Percentiles rank a stretch among this genome's conserved stretches.
Conservation (phyloP, 2,329 filamentous ascomycete species). For the Ilyonectria destructans region DNA sequence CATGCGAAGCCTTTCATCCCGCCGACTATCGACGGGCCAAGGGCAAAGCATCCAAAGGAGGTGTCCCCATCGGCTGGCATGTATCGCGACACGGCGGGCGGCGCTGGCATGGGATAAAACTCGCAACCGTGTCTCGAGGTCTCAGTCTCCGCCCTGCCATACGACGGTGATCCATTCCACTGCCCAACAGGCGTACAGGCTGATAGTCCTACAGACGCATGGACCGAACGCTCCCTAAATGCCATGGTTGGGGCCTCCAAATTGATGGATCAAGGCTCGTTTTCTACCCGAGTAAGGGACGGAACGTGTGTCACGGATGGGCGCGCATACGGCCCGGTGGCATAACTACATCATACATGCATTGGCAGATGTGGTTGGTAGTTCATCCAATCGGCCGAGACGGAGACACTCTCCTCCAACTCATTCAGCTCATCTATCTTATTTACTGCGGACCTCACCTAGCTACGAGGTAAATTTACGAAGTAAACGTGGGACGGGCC, state of each 20-base stretch:
- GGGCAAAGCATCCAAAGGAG: neutral
- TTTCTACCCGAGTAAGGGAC: neutral
- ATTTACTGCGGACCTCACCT: neutral
- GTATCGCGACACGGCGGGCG: constrained; percentile 24
- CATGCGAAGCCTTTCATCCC: constrained; percentile 3
- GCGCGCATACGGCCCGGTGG: neutral
- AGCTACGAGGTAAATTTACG: no score
- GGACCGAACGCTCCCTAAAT: constrained; percentile 4
- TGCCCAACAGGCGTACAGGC: neutral
- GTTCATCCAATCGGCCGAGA: neutral
- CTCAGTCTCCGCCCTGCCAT: constrained; percentile 24
- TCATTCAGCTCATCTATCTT: neutral
- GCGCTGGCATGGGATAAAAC: constrained; percentile 31
- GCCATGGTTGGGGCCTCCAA: neutral
- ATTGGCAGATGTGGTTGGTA: neutral
- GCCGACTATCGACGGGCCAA: constrained; percentile 1
- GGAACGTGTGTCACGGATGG: neutral
- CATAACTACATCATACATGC: neutral
- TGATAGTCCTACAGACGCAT: neutral
- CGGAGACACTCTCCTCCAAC: neutral
- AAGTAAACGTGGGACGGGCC: neutral
- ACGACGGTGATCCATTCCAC: constrained; percentile 25
- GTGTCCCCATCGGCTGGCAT: constrained; percentile 24
- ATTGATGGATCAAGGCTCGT: neutral
- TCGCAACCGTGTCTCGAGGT: constrained; percentile 20